Evolutionary conservation across 192 early-diverging fungal species (phyloP).

Genomic region (Entrophospora sp.): DNA sequence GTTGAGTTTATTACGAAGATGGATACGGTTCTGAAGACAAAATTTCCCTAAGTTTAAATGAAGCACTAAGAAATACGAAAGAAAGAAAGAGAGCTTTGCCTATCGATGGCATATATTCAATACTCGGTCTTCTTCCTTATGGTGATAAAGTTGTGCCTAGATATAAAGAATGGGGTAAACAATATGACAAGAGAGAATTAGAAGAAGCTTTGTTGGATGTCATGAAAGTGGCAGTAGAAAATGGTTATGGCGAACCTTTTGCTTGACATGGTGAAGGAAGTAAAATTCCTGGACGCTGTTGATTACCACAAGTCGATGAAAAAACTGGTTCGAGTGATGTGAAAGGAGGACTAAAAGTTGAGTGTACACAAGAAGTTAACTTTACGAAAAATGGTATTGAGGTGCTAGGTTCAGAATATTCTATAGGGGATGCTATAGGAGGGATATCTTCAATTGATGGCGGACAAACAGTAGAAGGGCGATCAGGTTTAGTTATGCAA

Average conservation of each 20-base stretch:
- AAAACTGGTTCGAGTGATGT: no score
- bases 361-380: no score
- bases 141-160: neutral
- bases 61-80: neutral
- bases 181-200: neutral
- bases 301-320: neutral
- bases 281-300: neutral
- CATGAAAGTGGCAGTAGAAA: neutral
- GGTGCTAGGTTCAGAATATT: no score
- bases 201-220: neutral
- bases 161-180: neutral
- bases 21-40: neutral
- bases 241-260: conserved; percentile 11
- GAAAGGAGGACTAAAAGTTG: no score
- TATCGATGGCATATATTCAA: neutral
- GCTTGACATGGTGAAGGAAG: neutral
- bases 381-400: no score
- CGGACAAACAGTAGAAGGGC: no score
- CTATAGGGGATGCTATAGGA: no score
- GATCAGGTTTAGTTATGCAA: no score
- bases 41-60: neutral
- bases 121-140: neutral
- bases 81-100: neutral
- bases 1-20: neutral
- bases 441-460: no score